Conservation (phyloP, 345 rosid species). For the Cardamine chenopodiifolia region DNA sequence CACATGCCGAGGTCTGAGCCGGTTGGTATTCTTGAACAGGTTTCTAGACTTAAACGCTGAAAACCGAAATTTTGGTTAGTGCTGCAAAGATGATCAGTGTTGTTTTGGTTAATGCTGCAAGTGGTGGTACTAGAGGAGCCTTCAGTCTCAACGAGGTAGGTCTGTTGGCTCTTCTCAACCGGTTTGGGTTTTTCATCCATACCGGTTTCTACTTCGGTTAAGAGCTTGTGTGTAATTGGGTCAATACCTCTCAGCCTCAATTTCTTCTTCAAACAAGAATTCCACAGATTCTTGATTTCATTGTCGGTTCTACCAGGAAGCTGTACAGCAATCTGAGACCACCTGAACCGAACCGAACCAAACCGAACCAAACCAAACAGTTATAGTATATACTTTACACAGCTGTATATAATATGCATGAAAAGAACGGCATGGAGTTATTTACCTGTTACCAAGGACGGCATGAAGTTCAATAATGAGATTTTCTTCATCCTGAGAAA, state of each 20-base stretch:
- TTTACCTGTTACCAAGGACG: conserved; percentile 83
- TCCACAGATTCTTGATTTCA: conserved; percentile 69
- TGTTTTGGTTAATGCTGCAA: conserved; percentile 42
- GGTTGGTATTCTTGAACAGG: conserved; percentile 35
- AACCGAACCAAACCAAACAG: conserved; percentile 17
- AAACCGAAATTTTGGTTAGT: conserved; percentile 40
- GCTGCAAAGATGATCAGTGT: conserved; percentile 37
- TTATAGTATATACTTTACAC: not conserved
- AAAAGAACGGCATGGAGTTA: not conserved
- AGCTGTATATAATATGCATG: not conserved
- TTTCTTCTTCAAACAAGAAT: conserved; percentile 65
- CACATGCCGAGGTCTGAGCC: conserved; percentile 44
- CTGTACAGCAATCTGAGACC: conserved; percentile 76
- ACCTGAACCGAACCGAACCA: conserved; percentile 42
- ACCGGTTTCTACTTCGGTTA: conserved; percentile 58
- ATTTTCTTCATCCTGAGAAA: conserved; percentile 87
- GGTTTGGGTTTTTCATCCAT: conserved; percentile 49
- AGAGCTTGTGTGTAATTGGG: conserved; percentile 65
- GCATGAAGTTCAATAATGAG: conserved; percentile 91
- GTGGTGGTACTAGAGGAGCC: conserved; percentile 49
- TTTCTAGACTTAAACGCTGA: conserved; percentile 38
- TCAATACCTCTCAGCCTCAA: conserved; percentile 63
- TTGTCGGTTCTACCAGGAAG: conserved; percentile 75
- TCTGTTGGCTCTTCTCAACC: conserved; percentile 40
- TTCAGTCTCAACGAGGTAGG: conserved; percentile 48